Percentiles rank a stretch among this genome's conserved stretches.
Conservation (phyloP, 2,329 filamentous ascomycete genomes). For the Ceratocystiopsis brevicomis region DNA sequence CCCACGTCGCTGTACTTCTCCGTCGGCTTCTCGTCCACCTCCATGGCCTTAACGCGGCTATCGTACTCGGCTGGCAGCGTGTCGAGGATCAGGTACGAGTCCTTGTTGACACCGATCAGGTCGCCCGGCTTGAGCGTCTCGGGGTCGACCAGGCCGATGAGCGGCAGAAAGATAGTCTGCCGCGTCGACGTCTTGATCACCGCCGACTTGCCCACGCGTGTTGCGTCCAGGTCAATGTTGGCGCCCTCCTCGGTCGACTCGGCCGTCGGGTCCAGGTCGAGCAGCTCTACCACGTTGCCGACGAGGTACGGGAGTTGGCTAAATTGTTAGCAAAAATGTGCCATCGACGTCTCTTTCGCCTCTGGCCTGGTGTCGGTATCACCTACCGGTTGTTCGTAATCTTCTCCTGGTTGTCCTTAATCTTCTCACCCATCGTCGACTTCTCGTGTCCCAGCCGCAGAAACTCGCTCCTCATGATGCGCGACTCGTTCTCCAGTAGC, state of each 20-base stretch:
- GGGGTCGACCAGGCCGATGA: constrained; percentile 92
- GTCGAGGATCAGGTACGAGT: constrained; percentile 92
- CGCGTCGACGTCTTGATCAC: constrained; percentile 98
- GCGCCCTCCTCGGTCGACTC: constrained; percentile 95
- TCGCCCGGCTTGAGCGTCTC: constrained; percentile 89
- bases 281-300: constrained; percentile 90
- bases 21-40: constrained; percentile 98
- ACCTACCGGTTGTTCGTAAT: constrained; percentile 93
- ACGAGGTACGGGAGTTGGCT: constrained; percentile 97
- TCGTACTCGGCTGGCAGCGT: constrained; percentile 96
- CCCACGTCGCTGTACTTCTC: constrained; percentile 98
- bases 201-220: constrained; percentile 88
- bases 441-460: constrained; percentile 92
- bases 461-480: constrained; percentile 96
- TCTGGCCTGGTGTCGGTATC: background rate
- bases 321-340: background rate
- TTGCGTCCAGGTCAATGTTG: constrained; percentile 95
- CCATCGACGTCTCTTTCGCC: background rate
- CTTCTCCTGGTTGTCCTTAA: constrained; percentile 97
- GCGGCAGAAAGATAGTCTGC: constrained; percentile 93
- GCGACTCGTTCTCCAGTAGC: constrained; percentile 88
- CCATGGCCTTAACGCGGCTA: constrained; percentile 98
- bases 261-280: constrained; percentile 88
- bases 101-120: constrained; percentile 96
- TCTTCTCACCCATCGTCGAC: constrained; percentile 90